Base-by-base conservation (phyloP, 441 rosid genomes). In the Populus hybrid region DNA sequence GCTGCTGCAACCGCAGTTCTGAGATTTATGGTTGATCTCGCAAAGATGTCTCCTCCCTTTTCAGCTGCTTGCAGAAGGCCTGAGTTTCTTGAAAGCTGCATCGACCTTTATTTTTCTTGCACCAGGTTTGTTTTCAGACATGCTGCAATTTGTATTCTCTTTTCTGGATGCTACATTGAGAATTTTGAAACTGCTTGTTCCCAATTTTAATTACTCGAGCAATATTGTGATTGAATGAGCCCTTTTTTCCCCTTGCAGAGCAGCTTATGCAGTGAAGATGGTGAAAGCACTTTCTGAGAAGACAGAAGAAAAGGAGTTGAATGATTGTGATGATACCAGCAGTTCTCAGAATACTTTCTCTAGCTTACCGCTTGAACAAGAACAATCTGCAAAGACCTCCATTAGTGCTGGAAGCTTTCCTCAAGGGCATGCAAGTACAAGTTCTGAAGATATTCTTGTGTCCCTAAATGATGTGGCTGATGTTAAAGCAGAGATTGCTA, bases 11-110 rank as follows among this genome's bases (percentile, higher is more conserved):
- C 99, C 53, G 88, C 99, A 20, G 93, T 97, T 78, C 88, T 97
- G 80, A 92, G 98, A 82, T 97, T 97, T 83, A 95, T 97, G 99
- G 99, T 97, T 90, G 99, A 97, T 86, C 87, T 97, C 77, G 98
- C 97, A 75, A 97, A 97, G 88, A 95, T 97, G 99, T 95, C 93
- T 78, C 95, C 98, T 75, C 88, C 94, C 38, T 97, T 97, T 88
- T 92, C 98, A 76, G 90, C 97, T 85, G 94, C 90, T 77, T 95
- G 99, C 92, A 90, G 94, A 85, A 90, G 98, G 71, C 83, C 93
- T 12, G 99, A 97, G 73, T 92, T 93, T 87, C 91, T 97, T 71
- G 99, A 95, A 85, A 91, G 88, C 85, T 97, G 99, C 82, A 91
- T 90, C 31, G 99, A 95, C 78, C 98, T 97, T 70, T 97, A 94